Percentiles rank a stretch among this genome's conserved stretches.
phyloP scores from a whole-genome alignment of 2,329 filamentous ascomycete species.

The Chrysoporthe cubensis region DNA sequence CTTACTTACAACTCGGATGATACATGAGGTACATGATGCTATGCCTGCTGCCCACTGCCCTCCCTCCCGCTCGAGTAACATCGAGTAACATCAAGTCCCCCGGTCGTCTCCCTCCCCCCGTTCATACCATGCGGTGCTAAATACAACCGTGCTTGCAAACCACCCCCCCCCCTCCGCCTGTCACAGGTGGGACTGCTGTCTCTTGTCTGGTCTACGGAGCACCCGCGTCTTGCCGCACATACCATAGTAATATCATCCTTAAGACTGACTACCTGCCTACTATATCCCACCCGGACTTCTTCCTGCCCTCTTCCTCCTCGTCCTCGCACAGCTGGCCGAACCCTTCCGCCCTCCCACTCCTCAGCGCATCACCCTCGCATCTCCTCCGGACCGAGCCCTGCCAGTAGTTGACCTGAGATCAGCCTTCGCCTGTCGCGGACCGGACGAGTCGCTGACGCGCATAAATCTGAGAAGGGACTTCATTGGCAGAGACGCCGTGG shows the following conservation, averaged over 20 bases:
- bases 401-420: neutral
- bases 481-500: constrained; percentile 5
- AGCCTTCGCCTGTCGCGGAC: neutral
- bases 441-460: neutral
- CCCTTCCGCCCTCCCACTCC: neutral
- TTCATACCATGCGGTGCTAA: neutral
- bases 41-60: neutral
- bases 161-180: neutral
- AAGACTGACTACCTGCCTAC: constrained; percentile 4
- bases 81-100: constrained; percentile 2
- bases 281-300: constrained; percentile 2
- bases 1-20: neutral
- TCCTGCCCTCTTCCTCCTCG: neutral
- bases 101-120: neutral
- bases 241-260: neutral
- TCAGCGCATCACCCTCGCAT: neutral
- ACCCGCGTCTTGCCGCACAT: constrained; percentile 12
- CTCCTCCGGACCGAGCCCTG: neutral
- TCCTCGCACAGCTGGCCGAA: neutral
- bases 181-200: neutral
- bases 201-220: neutral
- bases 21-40: neutral
- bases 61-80: neutral
- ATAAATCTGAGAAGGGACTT: neutral
- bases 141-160: neutral